These are phyloP conservation scores for Podospora appendiculata DNA, from an alignment of 495 filamentous ascomycete genomes.

Conservation along the genomic window DNA sequence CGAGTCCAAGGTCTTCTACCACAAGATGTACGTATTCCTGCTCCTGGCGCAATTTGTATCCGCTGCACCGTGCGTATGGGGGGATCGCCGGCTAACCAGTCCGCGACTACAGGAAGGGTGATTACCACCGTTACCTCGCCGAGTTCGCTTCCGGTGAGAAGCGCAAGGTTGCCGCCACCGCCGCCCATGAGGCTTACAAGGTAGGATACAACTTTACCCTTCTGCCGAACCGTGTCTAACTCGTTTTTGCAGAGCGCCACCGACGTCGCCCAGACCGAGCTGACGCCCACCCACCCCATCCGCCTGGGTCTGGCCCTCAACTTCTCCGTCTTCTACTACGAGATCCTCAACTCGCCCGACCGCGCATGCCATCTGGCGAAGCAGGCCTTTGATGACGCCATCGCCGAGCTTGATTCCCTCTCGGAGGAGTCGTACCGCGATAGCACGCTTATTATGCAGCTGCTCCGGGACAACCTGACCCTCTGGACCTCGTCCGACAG, in stretches of 20 bases:
- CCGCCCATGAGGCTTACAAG: constrained; percentile 98
- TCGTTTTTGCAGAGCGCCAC: constrained; percentile 67
- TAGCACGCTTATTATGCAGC: constrained; percentile 99
- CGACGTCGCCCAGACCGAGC: constrained; percentile 95
- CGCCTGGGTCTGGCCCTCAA: constrained; percentile 96
- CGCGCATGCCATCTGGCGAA: constrained; percentile 99
- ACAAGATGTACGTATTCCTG: constrained; percentile 76
- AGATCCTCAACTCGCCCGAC: constrained; percentile 98
- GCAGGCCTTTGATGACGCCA: constrained; percentile 98
- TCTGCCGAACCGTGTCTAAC: constrained; percentile 9
- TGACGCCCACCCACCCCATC: constrained; percentile 97
- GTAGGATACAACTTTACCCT: constrained; percentile 23
- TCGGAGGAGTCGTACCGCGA: constrained; percentile 99
- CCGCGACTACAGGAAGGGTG: constrained; percentile 73
- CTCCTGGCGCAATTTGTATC: neutral
- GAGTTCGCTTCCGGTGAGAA: constrained; percentile 97
- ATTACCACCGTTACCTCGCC: constrained; percentile 99
- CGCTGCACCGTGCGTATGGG: too few relatives aligned
- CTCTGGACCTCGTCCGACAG: constrained; percentile 98
- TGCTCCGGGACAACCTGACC: constrained; percentile 97
- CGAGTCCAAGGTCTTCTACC: constrained; percentile 99
- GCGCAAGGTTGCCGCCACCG: constrained; percentile 93
- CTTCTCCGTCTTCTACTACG: constrained; percentile 99
- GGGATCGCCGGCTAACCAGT: neutral
- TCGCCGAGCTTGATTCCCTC: constrained; percentile 96